Conservation (phyloP, 139 green algal species). For the Chlamydomonas eustigma region DNA sequence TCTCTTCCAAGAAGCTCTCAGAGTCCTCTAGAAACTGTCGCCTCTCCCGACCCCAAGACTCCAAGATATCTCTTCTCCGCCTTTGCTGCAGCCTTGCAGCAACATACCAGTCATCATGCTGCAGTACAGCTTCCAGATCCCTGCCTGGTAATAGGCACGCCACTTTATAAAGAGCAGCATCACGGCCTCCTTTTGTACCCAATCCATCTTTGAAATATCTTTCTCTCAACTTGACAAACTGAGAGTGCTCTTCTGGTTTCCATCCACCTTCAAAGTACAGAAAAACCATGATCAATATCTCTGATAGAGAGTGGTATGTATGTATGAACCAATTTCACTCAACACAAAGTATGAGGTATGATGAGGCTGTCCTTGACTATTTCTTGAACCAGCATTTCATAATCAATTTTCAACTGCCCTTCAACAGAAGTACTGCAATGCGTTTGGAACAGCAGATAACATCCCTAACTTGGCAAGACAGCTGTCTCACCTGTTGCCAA, state of each 20-base stretch:
- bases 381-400: no score
- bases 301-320: no score
- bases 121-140: not conserved
- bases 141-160: not conserved
- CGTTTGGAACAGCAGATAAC: no score
- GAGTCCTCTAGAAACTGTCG: conserved; percentile 9
- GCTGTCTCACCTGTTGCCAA: not conserved
- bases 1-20: conserved; percentile 12
- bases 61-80: not conserved
- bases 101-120: conserved; percentile 6
- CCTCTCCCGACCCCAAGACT: conserved; percentile 11
- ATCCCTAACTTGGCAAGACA: not conserved
- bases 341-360: no score
- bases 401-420: no score
- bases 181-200: not conserved
- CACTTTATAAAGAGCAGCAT: not conserved
- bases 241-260: conserved; percentile 5
- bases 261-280: not conserved
- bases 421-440: no score
- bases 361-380: no score
- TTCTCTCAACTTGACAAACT: conserved; percentile 12
- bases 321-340: no score
- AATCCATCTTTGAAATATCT: conserved; percentile 5
- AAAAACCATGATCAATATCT: not conserved
- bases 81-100: conserved; percentile 2